Percentiles rank a stretch among this genome's conserved stretches.
phyloP scores from a whole-genome alignment of 192 early-diverging fungal genomes.

The Mortierella hygrophila region DNA sequence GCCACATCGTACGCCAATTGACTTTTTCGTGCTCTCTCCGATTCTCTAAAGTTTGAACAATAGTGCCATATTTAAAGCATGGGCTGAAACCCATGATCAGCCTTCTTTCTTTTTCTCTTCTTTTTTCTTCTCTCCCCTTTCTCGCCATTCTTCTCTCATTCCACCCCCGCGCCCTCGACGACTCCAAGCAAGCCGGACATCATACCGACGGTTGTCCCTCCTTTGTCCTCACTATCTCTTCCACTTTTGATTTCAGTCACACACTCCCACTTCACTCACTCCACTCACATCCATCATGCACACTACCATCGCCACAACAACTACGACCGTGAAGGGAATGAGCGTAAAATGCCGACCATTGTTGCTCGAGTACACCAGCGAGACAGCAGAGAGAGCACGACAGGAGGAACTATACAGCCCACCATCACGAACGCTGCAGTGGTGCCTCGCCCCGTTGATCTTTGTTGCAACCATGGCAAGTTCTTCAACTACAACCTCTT shows the following conservation, averaged over 20 bases:
- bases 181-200: too few species aligned
- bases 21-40: too few species aligned
- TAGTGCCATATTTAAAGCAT: background rate
- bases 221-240: background rate
- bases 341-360: constrained; percentile 18
- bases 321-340: background rate
- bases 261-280: background rate
- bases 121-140: background rate
- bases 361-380: constrained; percentile 47
- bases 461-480: constrained; percentile 51
- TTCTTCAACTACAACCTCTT: background rate
- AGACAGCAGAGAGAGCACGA: constrained; percentile 29
- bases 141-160: background rate
- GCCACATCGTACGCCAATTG: background rate
- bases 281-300: background rate
- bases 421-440: constrained; percentile 36
- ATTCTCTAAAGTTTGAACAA: background rate
- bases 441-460: constrained; percentile 43
- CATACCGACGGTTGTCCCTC: too few species aligned
- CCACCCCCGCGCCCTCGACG: background rate
- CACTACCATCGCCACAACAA: background rate
- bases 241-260: background rate
- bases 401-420: constrained; percentile 38
- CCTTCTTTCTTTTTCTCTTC: background rate
- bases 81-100: background rate